These are phyloP conservation scores for Cruciata laevipes DNA, from an alignment of 257 asterid species.

Conservation along the genomic window DNA sequence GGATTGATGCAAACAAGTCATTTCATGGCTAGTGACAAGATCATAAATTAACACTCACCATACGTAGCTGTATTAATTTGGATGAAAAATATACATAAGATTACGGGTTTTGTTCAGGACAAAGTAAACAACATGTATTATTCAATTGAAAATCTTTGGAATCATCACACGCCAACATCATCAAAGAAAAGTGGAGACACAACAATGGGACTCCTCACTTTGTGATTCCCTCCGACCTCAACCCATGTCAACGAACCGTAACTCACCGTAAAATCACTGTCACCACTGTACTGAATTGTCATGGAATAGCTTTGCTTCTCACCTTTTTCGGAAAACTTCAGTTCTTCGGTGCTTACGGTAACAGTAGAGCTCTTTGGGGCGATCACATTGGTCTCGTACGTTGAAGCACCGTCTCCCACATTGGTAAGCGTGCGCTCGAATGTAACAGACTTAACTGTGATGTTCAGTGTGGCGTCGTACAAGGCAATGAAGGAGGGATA, in stretches of 20 bases:
- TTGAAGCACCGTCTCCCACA: constrained; percentile 8
- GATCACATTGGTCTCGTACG: background rate
- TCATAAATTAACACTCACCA: too few relatives aligned
- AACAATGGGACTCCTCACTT: constrained; percentile 9
- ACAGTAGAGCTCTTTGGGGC: constrained; percentile 7
- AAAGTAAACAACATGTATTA: too few relatives aligned
- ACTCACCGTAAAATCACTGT: background rate
- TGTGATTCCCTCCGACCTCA: background rate
- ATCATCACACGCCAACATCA: background rate
- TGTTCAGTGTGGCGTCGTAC: background rate
- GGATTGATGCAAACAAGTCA: too few relatives aligned
- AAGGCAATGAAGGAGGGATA: constrained; percentile 12
- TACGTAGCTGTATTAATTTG: too few relatives aligned
- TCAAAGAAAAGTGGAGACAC: constrained; percentile 5
- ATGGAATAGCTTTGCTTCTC: constrained; percentile 10
- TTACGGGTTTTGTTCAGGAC: too few relatives aligned
- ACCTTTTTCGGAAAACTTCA: background rate
- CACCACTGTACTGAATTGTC: constrained; percentile 5
- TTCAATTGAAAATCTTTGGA: background rate
- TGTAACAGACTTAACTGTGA: background rate
- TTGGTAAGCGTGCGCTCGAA: constrained; percentile 11
- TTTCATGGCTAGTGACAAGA: too few relatives aligned
- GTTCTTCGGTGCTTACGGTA: background rate
- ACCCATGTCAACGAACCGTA: constrained; percentile 14
- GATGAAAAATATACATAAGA: too few relatives aligned